phyloP scores from a whole-genome alignment of 176 grass and related monocot genomes.

The Stipa capillata region DNA sequence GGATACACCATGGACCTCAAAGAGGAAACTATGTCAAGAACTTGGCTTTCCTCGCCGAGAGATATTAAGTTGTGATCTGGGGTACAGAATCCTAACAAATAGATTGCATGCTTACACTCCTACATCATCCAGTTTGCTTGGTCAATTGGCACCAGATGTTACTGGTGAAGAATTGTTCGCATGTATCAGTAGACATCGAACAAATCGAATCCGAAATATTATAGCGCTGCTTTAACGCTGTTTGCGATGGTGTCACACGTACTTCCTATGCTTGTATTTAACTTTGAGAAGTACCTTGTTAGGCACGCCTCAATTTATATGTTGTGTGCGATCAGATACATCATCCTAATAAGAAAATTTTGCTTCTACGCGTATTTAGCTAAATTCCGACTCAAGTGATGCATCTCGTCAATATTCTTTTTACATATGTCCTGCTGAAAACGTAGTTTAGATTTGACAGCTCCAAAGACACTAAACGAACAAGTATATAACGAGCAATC shows the following conservation, averaged over 20 bases:
- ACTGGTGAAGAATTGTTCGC: neutral
- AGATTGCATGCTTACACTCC: neutral
- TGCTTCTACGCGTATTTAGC: neutral
- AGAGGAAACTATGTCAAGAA: neutral
- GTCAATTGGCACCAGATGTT: neutral
- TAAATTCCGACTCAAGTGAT: neutral
- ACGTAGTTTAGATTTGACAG: neutral
- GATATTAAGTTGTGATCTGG: neutral
- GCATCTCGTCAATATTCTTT: neutral
- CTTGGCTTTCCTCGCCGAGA: neutral
- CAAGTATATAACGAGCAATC: slow-evolving; percentile 5
- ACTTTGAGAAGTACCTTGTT: neutral
- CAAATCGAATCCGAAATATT: neutral
- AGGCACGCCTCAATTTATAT: neutral
- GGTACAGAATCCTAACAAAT: neutral
- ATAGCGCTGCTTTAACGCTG: neutral
- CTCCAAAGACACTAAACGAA: neutral
- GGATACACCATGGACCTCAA: neutral
- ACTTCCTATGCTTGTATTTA: neutral
- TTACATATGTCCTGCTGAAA: neutral
- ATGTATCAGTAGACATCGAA: neutral
- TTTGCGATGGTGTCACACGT: neutral
- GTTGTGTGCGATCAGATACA: neutral
- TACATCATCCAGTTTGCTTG: neutral
- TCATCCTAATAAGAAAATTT: too few relatives aligned